phyloP scores from a whole-genome alignment of 768 basidiomycete genomes.

The Agaricus subrufescens region DNA sequence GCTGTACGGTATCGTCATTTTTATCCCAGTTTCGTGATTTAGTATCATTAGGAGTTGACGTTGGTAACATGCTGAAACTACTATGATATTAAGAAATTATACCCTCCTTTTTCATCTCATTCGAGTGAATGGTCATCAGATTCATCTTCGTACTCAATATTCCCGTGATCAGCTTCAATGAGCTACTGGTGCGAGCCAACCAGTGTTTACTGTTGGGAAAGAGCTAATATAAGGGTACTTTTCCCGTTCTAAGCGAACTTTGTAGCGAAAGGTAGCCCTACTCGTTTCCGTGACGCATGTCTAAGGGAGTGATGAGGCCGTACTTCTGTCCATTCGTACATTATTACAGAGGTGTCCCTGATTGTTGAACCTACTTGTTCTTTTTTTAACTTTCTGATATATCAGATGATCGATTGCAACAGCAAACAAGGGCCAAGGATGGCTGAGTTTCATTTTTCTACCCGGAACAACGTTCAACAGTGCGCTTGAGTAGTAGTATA shows the following conservation, averaged over 20 bases:
- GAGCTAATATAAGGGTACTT: constrained; percentile 78
- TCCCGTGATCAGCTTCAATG: constrained; percentile 55
- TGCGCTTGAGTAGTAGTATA: too few species aligned
- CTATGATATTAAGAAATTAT: constrained; percentile 60
- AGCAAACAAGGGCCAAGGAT: not conserved
- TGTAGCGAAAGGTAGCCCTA: constrained; percentile 74
- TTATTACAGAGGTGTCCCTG: constrained; percentile 50
- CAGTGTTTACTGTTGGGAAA: constrained; percentile 80
- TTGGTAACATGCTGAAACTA: not conserved
- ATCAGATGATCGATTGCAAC: not conserved
- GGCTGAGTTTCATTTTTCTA: not conserved
- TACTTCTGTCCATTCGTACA: constrained; percentile 50
- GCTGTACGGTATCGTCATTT: constrained; percentile 81
- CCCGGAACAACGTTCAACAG: not conserved
- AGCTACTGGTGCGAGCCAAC: constrained; percentile 40
- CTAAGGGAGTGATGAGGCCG: constrained; percentile 32
- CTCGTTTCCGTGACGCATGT: constrained; percentile 51
- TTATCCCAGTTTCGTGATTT: constrained; percentile 89
- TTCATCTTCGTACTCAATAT: constrained; percentile 72
- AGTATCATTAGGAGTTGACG: not conserved
- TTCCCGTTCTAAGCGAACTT: constrained; percentile 91
- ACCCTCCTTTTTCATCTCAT: constrained; percentile 77
- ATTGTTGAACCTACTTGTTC: constrained; percentile 36
- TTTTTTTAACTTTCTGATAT: not conserved
- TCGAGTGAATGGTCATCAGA: constrained; percentile 82